Evolutionary conservation across 2,329 filamentous ascomycete genomes (phyloP).

Genomic region (Verticillium longisporum): DNA sequence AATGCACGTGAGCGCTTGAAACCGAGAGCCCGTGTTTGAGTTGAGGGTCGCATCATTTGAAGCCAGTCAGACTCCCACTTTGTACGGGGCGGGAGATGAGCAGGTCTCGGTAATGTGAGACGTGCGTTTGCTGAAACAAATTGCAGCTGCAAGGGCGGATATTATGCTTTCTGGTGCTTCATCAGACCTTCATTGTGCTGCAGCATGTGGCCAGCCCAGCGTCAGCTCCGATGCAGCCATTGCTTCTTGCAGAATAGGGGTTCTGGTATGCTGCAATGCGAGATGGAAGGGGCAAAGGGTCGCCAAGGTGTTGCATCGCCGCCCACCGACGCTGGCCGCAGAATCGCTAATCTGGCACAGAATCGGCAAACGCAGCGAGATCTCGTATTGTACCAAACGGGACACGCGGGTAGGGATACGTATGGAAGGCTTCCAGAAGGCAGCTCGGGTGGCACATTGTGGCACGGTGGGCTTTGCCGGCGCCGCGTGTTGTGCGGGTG

Average conservation of each 20-base stretch:
- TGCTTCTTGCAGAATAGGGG: neutral
- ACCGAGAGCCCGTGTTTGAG: neutral
- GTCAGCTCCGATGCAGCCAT: neutral
- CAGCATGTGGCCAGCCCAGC: neutral
- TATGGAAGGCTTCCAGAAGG: neutral
- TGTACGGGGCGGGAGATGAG: neutral
- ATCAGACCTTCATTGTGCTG: neutral
- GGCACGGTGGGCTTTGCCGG: neutral
- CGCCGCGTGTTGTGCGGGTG: neutral
- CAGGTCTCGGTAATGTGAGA: neutral
- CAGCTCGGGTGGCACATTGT: neutral
- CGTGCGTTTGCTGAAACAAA: neutral
- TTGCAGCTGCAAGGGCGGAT: neutral
- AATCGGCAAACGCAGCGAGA: neutral
- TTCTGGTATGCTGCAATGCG: neutral
- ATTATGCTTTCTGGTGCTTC: neutral
- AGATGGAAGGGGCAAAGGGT: neutral
- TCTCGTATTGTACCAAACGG: neutral
- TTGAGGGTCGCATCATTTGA: neutral
- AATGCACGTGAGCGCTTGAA: neutral
- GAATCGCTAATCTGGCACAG: neutral
- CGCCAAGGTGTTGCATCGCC: neutral
- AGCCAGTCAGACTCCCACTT: neutral
- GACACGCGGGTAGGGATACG: neutral
- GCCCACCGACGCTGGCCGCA: neutral